These are phyloP conservation scores for Globisporangium carolinianum DNA, from an alignment of 352 stramenopile genomes.

Conservation along the genomic window DNA sequence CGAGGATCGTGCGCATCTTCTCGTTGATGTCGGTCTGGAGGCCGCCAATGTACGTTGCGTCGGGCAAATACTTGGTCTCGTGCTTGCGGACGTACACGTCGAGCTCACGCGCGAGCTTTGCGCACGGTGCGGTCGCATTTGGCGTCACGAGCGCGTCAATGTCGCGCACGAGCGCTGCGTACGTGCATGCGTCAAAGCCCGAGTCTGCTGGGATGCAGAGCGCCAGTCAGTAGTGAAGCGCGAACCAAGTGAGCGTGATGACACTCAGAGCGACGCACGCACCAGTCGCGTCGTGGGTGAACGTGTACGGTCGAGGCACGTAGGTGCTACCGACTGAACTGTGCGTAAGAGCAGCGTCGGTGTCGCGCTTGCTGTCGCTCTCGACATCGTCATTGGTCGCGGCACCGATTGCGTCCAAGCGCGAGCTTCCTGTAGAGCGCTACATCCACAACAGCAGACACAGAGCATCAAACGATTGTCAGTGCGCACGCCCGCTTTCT, in stretches of 20 bases:
- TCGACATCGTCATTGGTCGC: constrained; percentile 17
- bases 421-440: constrained; percentile 5
- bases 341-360: neutral
- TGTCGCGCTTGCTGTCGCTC: constrained; percentile 10
- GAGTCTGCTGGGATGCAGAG: constrained; percentile 23
- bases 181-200: constrained; percentile 64
- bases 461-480: neutral
- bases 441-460: neutral
- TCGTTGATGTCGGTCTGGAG: constrained; percentile 98
- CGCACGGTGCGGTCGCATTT: constrained; percentile 24
- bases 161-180: constrained; percentile 39
- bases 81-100: constrained; percentile 64
- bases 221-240: neutral
- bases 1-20: constrained; percentile 98
- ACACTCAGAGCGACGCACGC: neutral
- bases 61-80: constrained; percentile 63
- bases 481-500: too few species aligned
- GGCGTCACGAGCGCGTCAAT: constrained; percentile 39
- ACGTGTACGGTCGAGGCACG: constrained; percentile 41
- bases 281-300: constrained; percentile 47
- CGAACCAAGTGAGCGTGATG: neutral
- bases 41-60: constrained; percentile 53
- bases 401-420: neutral
- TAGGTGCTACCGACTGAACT: constrained; percentile 13
- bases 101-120: constrained; percentile 56